Evolutionary conservation across 1,284 basidiomycete species (phyloP), one percentile per base, ranked within the genome.

Genomic region (Papiliotrema fonsecae): DNA sequence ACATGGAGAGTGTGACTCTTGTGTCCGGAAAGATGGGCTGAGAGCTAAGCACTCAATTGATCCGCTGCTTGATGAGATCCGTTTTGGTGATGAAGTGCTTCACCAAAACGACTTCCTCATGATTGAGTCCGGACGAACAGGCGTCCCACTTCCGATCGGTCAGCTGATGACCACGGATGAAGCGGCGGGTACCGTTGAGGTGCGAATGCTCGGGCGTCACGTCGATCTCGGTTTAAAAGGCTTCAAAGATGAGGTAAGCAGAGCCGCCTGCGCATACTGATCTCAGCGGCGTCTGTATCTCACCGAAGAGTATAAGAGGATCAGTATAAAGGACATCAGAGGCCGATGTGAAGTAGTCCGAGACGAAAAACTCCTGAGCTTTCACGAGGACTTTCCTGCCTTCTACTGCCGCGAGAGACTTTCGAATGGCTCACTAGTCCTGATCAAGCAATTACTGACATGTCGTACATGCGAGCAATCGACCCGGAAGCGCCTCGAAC

Each of bases 61-160:
- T n/a, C n/a, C n/a, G n/a, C n/a, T n/a, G n/a, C n/a, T n/a, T n/a
- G n/a, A n/a, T n/a, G n/a, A n/a, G n/a, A 24, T 7, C 38, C 38
- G 11, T 21, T 9, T 25, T 6, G 13, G 6, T 14, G 13, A 21
- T 13, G 22, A 16, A 4, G 11, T 7, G 16, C 55, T 49, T 25
- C 64, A 65, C 27, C 2, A 27, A 2, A 27, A 47, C 37, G 61
- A 67, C 41, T 48, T 55, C 18, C 54, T 60, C 19, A 54, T 56
- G 22, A 21, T 64, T 18, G 58, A 56, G 24, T n/a, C 44, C 14
- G 19, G 21, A 14, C n/a, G 34, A 5, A 44, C 49, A 6, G 58
- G 58, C 2, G 19, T 42, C 11, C 21, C 51, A 2, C 61, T 55
- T 50, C 25, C 24, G 2, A 45, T 58, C 6, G 62, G 57, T 3